Evolutionary conservation across 2,329 filamentous ascomycete genomes (phyloP).

Genomic region (Neurospora crassa): DNA sequence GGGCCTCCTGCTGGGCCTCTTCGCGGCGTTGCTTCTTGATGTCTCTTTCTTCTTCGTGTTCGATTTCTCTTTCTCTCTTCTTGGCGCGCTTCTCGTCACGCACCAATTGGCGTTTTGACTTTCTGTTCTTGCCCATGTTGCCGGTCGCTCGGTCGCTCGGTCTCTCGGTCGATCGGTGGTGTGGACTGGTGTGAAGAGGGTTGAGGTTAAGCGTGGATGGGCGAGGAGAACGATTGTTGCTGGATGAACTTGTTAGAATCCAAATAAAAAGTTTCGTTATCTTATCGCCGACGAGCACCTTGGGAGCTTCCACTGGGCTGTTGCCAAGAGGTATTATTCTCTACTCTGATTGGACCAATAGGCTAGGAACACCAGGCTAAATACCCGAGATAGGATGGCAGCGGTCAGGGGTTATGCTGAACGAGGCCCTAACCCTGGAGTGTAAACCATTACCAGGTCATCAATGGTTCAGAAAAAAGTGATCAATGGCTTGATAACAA

Average conservation of each 20-base stretch:
- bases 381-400: neutral
- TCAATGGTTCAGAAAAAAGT: neutral
- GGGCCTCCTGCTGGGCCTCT: slow-evolving; percentile 4
- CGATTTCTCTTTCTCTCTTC: slow-evolving; percentile 22
- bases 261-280: slow-evolving; percentile 10
- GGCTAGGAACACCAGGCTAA: neutral
- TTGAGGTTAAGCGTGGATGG: neutral
- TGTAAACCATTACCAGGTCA: neutral
- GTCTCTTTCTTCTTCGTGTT: slow-evolving; percentile 17
- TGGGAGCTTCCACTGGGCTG: neutral
- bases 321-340: neutral
- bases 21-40: slow-evolving; percentile 20
- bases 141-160: neutral
- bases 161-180: neutral
- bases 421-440: neutral
- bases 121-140: slow-evolving; percentile 25
- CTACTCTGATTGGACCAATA: neutral
- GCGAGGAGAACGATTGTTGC: neutral
- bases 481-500: no score
- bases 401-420: neutral
- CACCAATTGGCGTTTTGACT: slow-evolving; percentile 27
- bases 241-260: neutral
- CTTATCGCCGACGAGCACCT: slow-evolving; percentile 4
- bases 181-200: neutral
- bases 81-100: slow-evolving; percentile 29